phyloP scores from a whole-genome alignment of 1,284 basidiomycete genomes.

The Rhodotorula sp. region DNA sequence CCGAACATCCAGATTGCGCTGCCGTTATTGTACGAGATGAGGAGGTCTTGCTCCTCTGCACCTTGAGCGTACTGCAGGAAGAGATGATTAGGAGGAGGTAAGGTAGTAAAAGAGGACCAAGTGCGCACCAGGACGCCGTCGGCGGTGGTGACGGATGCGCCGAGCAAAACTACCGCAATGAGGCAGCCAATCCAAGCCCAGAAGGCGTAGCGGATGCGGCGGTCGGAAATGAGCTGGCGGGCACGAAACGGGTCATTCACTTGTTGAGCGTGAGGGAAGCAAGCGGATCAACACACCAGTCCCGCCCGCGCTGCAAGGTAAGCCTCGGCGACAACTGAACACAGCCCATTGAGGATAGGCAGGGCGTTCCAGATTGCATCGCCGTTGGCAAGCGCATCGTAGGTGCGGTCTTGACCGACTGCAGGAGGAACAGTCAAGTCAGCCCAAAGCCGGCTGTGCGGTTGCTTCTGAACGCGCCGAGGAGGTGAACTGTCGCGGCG shows the following conservation, averaged over 20 bases:
- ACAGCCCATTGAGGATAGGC: constrained; percentile 4
- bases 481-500: background rate
- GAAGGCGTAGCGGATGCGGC: background rate
- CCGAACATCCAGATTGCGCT: constrained; percentile 11
- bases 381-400: background rate
- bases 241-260: no score
- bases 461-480: background rate
- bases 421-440: background rate
- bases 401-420: constrained; percentile 1
- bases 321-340: background rate
- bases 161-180: constrained; percentile 5
- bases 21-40: constrained; percentile 6
- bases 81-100: background rate
- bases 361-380: constrained; percentile 9
- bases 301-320: constrained; percentile 7
- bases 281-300: background rate
- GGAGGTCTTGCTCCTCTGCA: background rate
- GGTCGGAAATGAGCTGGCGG: constrained; percentile 13
- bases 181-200: constrained; percentile 6
- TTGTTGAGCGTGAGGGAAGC: no score
- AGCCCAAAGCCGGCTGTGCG: background rate
- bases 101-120: background rate
- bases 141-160: background rate
- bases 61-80: background rate
- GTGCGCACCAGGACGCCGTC: constrained; percentile 2